These are phyloP conservation scores for Prototheca wickerhamii DNA, from an alignment of 163 green algal species.

Conservation along the genomic window DNA sequence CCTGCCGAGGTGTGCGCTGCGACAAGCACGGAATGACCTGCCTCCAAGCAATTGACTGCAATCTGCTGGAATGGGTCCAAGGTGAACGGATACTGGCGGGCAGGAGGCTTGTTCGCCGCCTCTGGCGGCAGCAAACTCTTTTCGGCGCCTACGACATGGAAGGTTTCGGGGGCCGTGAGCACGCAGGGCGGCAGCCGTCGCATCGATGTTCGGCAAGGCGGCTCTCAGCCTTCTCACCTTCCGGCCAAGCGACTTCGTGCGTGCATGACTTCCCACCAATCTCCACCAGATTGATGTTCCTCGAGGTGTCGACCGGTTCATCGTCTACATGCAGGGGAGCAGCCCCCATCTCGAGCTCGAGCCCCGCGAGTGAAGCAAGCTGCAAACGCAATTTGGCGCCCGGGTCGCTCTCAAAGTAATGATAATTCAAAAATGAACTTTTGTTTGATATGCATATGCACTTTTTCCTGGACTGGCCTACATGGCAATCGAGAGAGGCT, in stretches of 20 bases:
- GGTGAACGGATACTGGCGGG: slow-evolving; percentile 79
- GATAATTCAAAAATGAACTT: no score
- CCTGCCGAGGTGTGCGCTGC: slow-evolving; percentile 92
- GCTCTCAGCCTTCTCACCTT: slow-evolving; percentile 7
- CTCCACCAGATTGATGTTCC: slow-evolving; percentile 39
- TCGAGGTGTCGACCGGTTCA: neutral
- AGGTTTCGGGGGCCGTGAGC: neutral
- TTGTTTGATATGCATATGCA: no score
- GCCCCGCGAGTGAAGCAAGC: no score
- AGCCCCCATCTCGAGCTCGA: no score
- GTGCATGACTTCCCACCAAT: slow-evolving; percentile 64
- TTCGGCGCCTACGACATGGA: neutral
- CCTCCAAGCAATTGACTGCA: slow-evolving; percentile 72
- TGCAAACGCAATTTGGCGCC: no score
- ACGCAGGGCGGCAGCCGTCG: neutral
- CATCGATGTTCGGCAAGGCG: no score
- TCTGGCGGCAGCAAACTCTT: neutral
- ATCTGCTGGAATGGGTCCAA: slow-evolving; percentile 93
- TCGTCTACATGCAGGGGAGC: no score
- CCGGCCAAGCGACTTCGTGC: slow-evolving; percentile 74
- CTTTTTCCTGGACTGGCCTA: no score
- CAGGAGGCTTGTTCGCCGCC: slow-evolving; percentile 21
- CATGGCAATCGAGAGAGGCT: no score
- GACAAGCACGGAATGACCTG: slow-evolving; percentile 79
- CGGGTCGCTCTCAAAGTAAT: no score